Conservation (phyloP, 2,329 filamentous ascomycete species). For the Colletotrichum godetiae region DNA sequence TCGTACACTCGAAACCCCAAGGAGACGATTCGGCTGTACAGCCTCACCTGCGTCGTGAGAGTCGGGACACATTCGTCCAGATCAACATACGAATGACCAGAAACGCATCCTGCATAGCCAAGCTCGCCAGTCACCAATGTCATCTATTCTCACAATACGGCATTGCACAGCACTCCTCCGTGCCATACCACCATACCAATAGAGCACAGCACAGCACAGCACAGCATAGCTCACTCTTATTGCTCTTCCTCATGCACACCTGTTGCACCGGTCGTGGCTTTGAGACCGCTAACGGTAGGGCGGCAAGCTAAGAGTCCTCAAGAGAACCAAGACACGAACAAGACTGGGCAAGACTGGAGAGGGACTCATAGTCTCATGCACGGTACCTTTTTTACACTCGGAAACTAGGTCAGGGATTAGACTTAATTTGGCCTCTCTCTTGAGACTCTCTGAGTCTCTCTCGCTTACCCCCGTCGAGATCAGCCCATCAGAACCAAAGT, state of each 20-base stretch:
- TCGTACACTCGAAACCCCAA: neutral
- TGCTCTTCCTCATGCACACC: neutral
- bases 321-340: neutral
- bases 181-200: no score
- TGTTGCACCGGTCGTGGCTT: conserved; percentile 24
- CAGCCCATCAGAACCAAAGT: conserved; percentile 34
- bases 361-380: conserved; percentile 22
- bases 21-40: neutral
- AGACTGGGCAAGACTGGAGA: neutral
- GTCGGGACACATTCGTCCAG: neutral
- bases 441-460: neutral
- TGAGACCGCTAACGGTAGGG: conserved; percentile 26
- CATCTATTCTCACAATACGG: neutral
- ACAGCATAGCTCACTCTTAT: neutral
- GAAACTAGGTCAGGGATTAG: neutral
- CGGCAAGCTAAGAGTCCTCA: neutral
- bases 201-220: neutral
- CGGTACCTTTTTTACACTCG: conserved; percentile 26
- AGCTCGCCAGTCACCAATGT: neutral
- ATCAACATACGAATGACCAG: neutral
- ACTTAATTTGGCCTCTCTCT: conserved; percentile 27
- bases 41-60: conserved; percentile 3
- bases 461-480: conserved; percentile 31
- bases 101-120: neutral
- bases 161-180: neutral